Conservation (phyloP, 352 stramenopile genomes). For the Globisporangium megalacanthum region DNA sequence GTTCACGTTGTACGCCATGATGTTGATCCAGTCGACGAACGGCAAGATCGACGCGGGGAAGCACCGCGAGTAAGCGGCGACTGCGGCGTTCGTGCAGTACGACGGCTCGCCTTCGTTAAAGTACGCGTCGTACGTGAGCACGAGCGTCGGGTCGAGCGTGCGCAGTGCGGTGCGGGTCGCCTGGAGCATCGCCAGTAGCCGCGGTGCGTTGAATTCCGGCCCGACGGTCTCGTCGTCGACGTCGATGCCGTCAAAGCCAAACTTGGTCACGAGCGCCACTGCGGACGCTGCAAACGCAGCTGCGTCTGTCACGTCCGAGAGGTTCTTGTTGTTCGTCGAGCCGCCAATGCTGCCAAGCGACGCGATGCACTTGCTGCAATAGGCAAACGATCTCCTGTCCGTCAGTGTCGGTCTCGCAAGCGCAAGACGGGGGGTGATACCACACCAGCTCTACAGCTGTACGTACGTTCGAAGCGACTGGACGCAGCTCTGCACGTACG, state of each 20-base stretch:
- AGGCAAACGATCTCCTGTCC: background rate
- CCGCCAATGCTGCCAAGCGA: constrained; percentile 60
- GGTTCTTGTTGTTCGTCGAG: constrained; percentile 65
- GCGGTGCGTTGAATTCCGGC: constrained; percentile 42
- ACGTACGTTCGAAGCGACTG: constrained; percentile 33
- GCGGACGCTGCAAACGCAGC: constrained; percentile 48
- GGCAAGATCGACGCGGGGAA: constrained; percentile 46
- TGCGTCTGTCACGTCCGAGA: constrained; percentile 36
- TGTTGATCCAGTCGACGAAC: constrained; percentile 74
- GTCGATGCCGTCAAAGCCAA: constrained; percentile 66
- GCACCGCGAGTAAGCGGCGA: constrained; percentile 46
- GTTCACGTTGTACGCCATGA: constrained; percentile 83
- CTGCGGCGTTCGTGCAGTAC: constrained; percentile 20
- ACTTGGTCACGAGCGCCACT: constrained; percentile 42
- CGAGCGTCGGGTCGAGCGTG: constrained; percentile 18
- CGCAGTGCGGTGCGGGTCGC: constrained; percentile 41
- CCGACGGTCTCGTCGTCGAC: constrained; percentile 73
- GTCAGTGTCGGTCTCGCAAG: background rate
- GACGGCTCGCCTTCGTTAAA: constrained; percentile 40
- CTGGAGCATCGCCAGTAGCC: constrained; percentile 39
- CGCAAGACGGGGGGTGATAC: no score
- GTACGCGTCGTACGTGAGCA: constrained; percentile 73
- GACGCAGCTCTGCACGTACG: constrained; percentile 51
- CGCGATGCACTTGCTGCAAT: constrained; percentile 46
- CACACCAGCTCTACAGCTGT: background rate